Percentiles rank a stretch among this genome's conserved stretches.
phyloP scores from a whole-genome alignment of 208 protist species.

The Leishmania amazonensis region DNA sequence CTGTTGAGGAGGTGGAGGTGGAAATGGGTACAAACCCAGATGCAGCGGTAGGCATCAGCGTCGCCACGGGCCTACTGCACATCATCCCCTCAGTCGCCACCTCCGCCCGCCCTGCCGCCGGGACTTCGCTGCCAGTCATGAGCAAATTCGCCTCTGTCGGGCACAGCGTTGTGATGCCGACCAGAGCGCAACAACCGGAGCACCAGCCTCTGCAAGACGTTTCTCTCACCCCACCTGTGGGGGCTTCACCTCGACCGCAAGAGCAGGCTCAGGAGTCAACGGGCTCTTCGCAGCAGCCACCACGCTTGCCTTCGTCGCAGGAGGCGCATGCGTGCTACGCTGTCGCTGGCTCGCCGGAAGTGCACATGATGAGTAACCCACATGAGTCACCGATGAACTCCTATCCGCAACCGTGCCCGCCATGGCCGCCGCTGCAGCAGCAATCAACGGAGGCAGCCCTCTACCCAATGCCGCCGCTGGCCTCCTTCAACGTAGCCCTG shows the following conservation, averaged over 20 bases:
- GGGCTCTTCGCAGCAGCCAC: neutral
- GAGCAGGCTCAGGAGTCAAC: neutral
- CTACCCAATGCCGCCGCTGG: neutral
- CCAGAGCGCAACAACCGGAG: neutral
- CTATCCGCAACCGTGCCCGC: neutral
- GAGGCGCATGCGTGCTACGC: neutral
- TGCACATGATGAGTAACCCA: neutral
- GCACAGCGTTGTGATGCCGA: neutral
- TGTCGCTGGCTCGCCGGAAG: neutral
- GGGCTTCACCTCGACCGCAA: neutral
- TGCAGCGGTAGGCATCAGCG: conserved; percentile 63
- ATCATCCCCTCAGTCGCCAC: conserved; percentile 40
- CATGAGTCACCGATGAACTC: neutral
- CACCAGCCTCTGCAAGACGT: neutral
- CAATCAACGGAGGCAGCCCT: neutral
- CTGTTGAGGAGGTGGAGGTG: conserved; percentile 69
- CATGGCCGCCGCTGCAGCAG: neutral
- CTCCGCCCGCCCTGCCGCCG: neutral
- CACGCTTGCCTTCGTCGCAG: neutral
- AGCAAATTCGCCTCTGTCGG: conserved; percentile 17
- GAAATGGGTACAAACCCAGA: conserved; percentile 57
- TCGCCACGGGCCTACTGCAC: conserved; percentile 78
- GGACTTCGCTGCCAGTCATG: conserved; percentile 31
- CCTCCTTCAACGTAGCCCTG: neutral
- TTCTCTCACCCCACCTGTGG: neutral